Base-by-base conservation (phyloP, 192 early-diverging fungal species). In the Coemansia sp. region DNA sequence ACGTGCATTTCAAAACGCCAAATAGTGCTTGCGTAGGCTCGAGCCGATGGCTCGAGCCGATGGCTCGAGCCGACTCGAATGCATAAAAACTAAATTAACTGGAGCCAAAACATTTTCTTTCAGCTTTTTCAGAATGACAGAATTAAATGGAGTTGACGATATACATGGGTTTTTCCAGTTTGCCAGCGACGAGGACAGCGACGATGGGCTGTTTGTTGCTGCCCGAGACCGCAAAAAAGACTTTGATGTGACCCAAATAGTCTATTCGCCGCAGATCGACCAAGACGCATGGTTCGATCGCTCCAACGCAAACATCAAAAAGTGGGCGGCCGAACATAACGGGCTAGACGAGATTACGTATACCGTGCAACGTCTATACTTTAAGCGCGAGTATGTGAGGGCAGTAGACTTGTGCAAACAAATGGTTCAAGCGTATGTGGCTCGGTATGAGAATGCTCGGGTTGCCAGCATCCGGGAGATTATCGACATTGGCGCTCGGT, bases 141-240 rank as follows among this genome's bases (percentile, higher is more conserved):
- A 62, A 17, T 38, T 21, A 2, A 37, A 60, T 11, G 28, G 22
- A 0, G 26, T 81, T 10, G 69, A 75, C 42, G 73, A 75, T n/a
- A 49, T 54, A 2, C 78, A 81, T 36, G 78, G 78, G 11, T 81
- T 81, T 47, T 81, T 81, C 46, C 78, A 81, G 58, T 81, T 81
- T 64, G 74, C 67, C n/a, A 57, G 59, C 15, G 46, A 25, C 44
- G 57, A 64, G 8, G 78, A 81, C 60, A 75, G 74, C 50, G 78
- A 68, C 9, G 65, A 71, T 40, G 66, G 72, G 4, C 22, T 81
- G 8, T 81, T 81, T 44, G 64, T 17, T 5, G 68, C 63, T 2
- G 25, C 73, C 3, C 66, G 74, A 19, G 52, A 68, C 23, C 65
- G 78, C 22, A 62, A 40, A 2, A 49, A 40, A 2, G 36, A 34